Base-by-base conservation (phyloP, 2,329 filamentous ascomycete genomes). In the Karstenula rhodostoma region DNA sequence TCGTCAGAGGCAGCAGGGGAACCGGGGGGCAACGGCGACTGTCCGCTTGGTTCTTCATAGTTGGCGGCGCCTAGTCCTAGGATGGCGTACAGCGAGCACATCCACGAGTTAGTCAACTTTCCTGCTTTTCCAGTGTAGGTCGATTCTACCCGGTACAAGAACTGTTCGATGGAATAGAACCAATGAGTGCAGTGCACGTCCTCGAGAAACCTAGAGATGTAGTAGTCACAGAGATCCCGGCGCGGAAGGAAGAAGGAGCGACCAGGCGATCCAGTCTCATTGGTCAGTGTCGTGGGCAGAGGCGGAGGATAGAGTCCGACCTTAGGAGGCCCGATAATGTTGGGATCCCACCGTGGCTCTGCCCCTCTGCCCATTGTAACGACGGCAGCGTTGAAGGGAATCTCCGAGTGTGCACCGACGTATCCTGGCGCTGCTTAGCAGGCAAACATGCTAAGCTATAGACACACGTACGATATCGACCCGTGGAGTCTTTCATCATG, bases 371-470 rank as follows among this genome's bases (percentile, higher is more conserved):
- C 72, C 42, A 77, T 67, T 19, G 72, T 71, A 32, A 69, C 73
- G 22, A 78, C 73, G 6, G 73, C 75, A 25, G 73, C 74, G 51
- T 77, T 78, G 65, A 78, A 78, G 9, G 75, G 73, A 10, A 78
- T 78, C 35, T 77, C 75, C 19, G 75, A 77, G 51, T 78, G 73
- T 15, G 73, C 68, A 7, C 76, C 74, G 25, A 78, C 72, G 37
- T 78, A 77, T 15, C 69, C 69, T 72, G 23, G 22, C 2, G 10
- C 7, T 17, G 15, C 37, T 68, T 33, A 66, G 61, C 33, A 51
- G 25, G 27, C 23, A 27, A 17, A 27, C 3, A 7, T 25, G 6
- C 43, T 10, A 6, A 49, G n/a, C 19, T n/a, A 48, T 6, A 15
- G 27, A 19, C 19, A 23, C 40, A 64, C 69, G 46, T 58, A 69